Evolutionary conservation across 1,284 basidiomycete genomes (phyloP).

Genomic region (Rhodotorula mucilaginosa): DNA sequence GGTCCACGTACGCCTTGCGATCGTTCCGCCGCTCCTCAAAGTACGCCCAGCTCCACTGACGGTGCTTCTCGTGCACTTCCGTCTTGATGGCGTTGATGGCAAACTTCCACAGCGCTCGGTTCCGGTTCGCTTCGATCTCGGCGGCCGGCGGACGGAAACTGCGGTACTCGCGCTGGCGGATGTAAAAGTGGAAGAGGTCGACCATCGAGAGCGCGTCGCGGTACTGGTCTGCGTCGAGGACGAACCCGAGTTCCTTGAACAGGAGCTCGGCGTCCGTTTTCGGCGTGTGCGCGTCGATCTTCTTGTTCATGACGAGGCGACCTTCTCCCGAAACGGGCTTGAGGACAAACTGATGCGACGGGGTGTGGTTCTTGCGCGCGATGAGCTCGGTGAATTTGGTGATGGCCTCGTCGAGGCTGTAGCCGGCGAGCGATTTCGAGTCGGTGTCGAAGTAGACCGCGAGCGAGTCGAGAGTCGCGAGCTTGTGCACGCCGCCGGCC

Average conservation of each 20-base stretch:
- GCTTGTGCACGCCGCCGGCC: slow-evolving; percentile 86
- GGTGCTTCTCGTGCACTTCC: slow-evolving; percentile 79
- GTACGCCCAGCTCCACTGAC: slow-evolving; percentile 89
- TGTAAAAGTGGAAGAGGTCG: slow-evolving; percentile 97
- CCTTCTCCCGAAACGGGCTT: slow-evolving; percentile 96
- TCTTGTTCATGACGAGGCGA: slow-evolving; percentile 73
- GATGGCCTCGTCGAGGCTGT: slow-evolving; percentile 63
- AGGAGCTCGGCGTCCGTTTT: slow-evolving; percentile 84
- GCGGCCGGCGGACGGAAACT: slow-evolving; percentile 56
- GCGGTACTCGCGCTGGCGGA: slow-evolving; percentile 84
- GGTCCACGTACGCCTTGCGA: slow-evolving; percentile 72
- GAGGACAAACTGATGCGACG: slow-evolving; percentile 87
- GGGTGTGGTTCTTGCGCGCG: slow-evolving; percentile 57
- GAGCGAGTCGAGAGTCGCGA: slow-evolving; percentile 82
- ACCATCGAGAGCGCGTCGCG: slow-evolving; percentile 88
- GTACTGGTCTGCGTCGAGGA: slow-evolving; percentile 92
- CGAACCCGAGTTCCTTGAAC: slow-evolving; percentile 92
- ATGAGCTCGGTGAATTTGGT: slow-evolving; percentile 72
- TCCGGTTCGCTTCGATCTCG: slow-evolving; percentile 64
- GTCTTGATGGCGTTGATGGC: slow-evolving; percentile 78
- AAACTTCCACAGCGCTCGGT: slow-evolving; percentile 74
- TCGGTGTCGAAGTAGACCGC: slow-evolving; percentile 97
- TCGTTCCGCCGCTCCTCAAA: slow-evolving; percentile 86
- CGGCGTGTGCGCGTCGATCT: slow-evolving; percentile 65
- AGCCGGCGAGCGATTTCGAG: slow-evolving; percentile 71